Evolutionary conservation across 2,329 filamentous ascomycete species (phyloP), one percentile per base, ranked within the genome.

Genomic region (Dactylellina haptotyla): DNA sequence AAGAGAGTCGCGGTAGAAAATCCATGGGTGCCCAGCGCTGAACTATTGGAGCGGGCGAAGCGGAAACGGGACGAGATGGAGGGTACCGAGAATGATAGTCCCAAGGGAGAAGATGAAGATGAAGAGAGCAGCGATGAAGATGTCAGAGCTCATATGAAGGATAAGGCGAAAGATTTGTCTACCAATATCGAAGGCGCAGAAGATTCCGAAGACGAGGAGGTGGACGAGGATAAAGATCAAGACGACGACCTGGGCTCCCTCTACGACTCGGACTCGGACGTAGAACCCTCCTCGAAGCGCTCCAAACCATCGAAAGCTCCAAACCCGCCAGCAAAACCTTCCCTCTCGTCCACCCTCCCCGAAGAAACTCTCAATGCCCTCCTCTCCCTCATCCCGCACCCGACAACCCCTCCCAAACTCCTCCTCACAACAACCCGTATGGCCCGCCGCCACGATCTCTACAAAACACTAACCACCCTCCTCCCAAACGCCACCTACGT

Each of bases 371-470:
- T 87, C 86, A 2, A 81, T 83, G 4, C 83, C 89, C 23, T 89
- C 88, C 82, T 72, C 32, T 51, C 69, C 4, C 30, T 48, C 39
- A 64, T 53, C 45, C 57, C 61, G 12, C 48, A 85, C 77, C 87
- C 84, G 32, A 87, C 84, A 51, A 85, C 84, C 64, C 82, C 82
- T 70, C 93, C 95, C 57, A 96, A 97, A 82, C 88, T 98, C 75
- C 88, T 99, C 39, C 87, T 99, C 79, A 99, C 95, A 0, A 98
- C 95, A 5, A 91, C 89, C 10, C 85, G 97, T 78, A 93, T 97
- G 83, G 92, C 91, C 10, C 94, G 90, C 0, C 87, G 98, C 10
- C 94, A 99, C 84, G 82, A 89, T 75, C 88, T 96, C 83, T 93
- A 92, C 53, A 82, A 90, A 70, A 85, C 93, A 41, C 86, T 98